phyloP scores from a whole-genome alignment of 169 alveolate genomes.

The Plasmodium inui region DNA sequence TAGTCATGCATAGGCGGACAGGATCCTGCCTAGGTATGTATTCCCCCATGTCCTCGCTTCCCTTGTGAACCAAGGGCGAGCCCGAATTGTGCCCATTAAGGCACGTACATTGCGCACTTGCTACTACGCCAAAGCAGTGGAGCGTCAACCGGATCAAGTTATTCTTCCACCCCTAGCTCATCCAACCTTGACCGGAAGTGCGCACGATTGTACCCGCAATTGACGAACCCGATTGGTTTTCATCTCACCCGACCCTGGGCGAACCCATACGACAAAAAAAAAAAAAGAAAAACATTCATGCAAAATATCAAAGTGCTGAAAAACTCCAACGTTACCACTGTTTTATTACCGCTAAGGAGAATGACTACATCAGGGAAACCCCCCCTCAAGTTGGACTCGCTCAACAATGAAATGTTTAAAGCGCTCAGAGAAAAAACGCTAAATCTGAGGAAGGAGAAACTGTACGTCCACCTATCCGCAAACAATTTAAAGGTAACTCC shows the following conservation, averaged over 20 bases:
- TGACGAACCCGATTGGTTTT: background rate
- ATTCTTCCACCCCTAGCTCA: background rate
- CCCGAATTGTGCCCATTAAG: background rate
- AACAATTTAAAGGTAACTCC: constrained; percentile 11
- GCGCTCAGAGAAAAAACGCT: constrained; percentile 22
- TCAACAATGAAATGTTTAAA: constrained; percentile 38
- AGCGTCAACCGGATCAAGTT: background rate
- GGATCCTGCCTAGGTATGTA: no score
- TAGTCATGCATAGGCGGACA: no score
- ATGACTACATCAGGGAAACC: constrained; percentile 8
- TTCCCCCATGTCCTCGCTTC: background rate
- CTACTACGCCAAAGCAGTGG: background rate
- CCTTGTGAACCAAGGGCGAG: background rate
- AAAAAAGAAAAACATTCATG: background rate
- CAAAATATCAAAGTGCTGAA: background rate
- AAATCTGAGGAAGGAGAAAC: constrained; percentile 4
- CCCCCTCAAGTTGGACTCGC: background rate
- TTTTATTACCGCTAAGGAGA: constrained; percentile 5
- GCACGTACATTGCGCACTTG: background rate
- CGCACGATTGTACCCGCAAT: background rate
- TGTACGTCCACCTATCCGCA: background rate
- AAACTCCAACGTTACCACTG: background rate
- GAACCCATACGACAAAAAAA: background rate
- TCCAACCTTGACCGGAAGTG: background rate
- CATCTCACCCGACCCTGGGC: background rate